Base-by-base conservation (phyloP, 495 filamentous ascomycete genomes). In the Penicillium pancosmium region DNA sequence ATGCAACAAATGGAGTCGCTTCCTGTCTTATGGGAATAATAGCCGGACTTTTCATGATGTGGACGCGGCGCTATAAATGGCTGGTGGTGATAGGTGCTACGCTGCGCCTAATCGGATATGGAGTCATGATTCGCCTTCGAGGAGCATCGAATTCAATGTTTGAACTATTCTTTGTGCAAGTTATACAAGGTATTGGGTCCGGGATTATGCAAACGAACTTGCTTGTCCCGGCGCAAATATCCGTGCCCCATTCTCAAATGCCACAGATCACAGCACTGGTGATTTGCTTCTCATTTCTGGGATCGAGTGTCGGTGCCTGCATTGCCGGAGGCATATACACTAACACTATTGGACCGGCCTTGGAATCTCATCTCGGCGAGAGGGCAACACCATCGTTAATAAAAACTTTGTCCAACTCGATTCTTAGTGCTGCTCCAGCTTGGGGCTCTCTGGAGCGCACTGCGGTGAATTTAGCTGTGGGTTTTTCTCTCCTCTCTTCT, bases 251-350 rank as follows among this genome's bases (percentile, higher is more conserved):
- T 59, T 67, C 69, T 0, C 70, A 80, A 55, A 63, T 80, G 60
- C 74, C 79, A 0, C 79, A 80, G 58, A 75, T 80, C 27, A 80
- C 77, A 5, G 77, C 78, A 6, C 54, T 80, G 50, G 62, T 79
- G 8, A 63, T 80, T 55, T 74, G 75, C 33, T 73, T 70, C 13
- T 66, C 73, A 18, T 79, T 77, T 54, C 56, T 82, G 9, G 79
- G 78, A 3, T 65, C 70, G n/a, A 76, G 75, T 33, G 70, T 80
- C n/a, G 79, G 79, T 8, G 67, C 73, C n/a, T 72, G 72, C 13
- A 76, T 82, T 51, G 76, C 79, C 2, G 78, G 79, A 12, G 79
- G 70, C 3, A 80, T 82, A 18, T 80, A 82, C 60, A 79, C 77
- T 2, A 71, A 73, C 10, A 72, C 74, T 6, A 67, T 82, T 23